phyloP scores from a whole-genome alignment of 257 asterid genomes.

The Linaria vulgaris region DNA sequence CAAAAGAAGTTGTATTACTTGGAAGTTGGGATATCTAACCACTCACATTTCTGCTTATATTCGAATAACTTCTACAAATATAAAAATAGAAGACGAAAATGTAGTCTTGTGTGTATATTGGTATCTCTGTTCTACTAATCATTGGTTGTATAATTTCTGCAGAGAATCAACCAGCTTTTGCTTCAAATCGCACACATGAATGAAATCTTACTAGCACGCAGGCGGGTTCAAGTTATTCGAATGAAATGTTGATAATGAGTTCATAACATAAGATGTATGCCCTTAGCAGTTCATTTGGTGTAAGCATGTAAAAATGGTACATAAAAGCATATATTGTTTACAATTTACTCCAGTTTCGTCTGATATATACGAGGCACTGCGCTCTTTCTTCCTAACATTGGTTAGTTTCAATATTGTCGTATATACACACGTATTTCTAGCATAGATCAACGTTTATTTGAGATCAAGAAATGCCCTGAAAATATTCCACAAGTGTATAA shows the following conservation, averaged over 20 bases:
- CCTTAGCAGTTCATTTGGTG: not conserved
- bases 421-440: no score
- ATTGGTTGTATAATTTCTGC: slow-evolving; percentile 22
- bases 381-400: not conserved
- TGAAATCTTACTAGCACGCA: slow-evolving; percentile 44
- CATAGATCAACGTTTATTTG: no score
- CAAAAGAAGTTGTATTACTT: no score
- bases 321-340: not conserved
- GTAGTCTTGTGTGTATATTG: not conserved
- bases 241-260: slow-evolving; percentile 39
- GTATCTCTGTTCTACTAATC: not conserved
- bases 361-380: no score
- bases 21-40: no score
- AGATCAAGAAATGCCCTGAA: no score
- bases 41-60: no score
- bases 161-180: slow-evolving; percentile 61
- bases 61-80: no score
- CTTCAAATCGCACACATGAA: slow-evolving; percentile 58
- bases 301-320: not conserved
- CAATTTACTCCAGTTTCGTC: no score
- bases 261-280: not conserved
- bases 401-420: no score
- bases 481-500: no score
- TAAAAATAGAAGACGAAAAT: no score
- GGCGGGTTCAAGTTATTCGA: slow-evolving; percentile 60